Percentiles rank a stretch among this genome's conserved stretches.
Evolutionary conservation across 345 rosid genomes (phyloP).

Genomic region (Dipteronia dyeriana): DNA sequence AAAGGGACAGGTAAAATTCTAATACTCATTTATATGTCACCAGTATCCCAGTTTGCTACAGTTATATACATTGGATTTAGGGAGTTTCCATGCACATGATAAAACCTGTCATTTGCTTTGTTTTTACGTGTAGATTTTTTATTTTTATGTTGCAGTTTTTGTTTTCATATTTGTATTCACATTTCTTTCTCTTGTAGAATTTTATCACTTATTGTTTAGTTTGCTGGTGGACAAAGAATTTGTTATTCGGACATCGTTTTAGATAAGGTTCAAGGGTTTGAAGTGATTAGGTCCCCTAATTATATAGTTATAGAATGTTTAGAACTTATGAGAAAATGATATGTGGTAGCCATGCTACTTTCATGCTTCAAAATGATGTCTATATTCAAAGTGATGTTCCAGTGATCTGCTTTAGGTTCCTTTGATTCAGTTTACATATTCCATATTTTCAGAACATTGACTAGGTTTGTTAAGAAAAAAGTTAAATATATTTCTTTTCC

Average conservation of each 20-base stretch:
- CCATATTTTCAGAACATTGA: too few relatives aligned
- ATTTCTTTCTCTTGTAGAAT: not conserved
- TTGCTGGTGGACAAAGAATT: not conserved
- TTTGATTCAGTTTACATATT: too few relatives aligned
- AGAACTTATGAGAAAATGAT: not conserved
- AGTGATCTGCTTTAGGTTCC: too few relatives aligned
- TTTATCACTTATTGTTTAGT: not conserved
- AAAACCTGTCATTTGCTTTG: not conserved
- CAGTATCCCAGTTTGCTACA: not conserved
- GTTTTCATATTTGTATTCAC: not conserved
- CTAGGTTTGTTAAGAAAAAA: too few relatives aligned
- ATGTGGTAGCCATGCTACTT: not conserved
- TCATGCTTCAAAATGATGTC: not conserved
- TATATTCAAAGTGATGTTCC: not conserved
- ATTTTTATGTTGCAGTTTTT: not conserved
- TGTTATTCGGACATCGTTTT: not conserved
- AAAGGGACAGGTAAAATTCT: conserved; percentile 57
- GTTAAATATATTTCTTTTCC: too few relatives aligned
- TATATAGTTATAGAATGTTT: not conserved
- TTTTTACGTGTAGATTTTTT: not conserved
- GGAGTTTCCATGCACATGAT: not conserved
- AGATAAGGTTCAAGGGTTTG: not conserved
- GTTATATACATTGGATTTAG: not conserved
- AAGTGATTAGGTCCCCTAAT: not conserved
- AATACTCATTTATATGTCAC: not conserved